Evolutionary conservation across 2,329 filamentous ascomycete species (phyloP).

Genomic region (Claviceps capensis): DNA sequence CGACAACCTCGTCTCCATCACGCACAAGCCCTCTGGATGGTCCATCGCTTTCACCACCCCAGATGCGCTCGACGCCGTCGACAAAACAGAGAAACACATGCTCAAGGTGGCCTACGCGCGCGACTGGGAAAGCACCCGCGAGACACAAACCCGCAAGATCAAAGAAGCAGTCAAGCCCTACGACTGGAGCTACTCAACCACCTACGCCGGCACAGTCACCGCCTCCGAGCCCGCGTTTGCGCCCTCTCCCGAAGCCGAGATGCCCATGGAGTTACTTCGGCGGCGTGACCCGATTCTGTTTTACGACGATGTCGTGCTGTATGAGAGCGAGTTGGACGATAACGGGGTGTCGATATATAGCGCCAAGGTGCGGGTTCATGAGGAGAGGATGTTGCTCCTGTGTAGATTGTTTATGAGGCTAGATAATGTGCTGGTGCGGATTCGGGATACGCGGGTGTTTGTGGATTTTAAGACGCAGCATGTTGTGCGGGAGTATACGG

Average conservation of each 20-base stretch:
- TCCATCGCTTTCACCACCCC: conserved; percentile 67
- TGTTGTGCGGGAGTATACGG: conserved; percentile 79
- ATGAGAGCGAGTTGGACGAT: conserved; percentile 95
- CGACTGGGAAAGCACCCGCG: conserved; percentile 59
- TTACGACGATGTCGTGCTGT: conserved; percentile 91
- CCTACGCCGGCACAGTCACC: conserved; percentile 57
- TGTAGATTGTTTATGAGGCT: conserved; percentile 83
- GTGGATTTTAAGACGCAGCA: conserved; percentile 71
- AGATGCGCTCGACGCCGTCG: conserved; percentile 78
- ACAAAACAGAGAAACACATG: conserved; percentile 87
- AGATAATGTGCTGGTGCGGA: conserved; percentile 75
- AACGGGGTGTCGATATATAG: conserved; percentile 88
- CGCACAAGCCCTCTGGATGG: conserved; percentile 66
- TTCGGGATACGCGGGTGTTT: conserved; percentile 84
- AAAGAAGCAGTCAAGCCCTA: conserved; percentile 91
- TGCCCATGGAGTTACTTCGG: conserved; percentile 77
- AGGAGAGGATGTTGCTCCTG: conserved; percentile 71
- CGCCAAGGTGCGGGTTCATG: conserved; percentile 89
- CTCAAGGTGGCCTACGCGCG: conserved; percentile 85
- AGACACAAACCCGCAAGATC: conserved; percentile 73
- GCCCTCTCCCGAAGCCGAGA: conserved; percentile 28
- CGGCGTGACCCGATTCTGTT: conserved; percentile 88
- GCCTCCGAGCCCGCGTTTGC: conserved; percentile 6
- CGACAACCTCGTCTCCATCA: conserved; percentile 71
- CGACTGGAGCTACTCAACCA: conserved; percentile 94